Evolutionary conservation across 805 yeast genomes (phyloP).

Genomic region (Barnettozyma californica): DNA sequence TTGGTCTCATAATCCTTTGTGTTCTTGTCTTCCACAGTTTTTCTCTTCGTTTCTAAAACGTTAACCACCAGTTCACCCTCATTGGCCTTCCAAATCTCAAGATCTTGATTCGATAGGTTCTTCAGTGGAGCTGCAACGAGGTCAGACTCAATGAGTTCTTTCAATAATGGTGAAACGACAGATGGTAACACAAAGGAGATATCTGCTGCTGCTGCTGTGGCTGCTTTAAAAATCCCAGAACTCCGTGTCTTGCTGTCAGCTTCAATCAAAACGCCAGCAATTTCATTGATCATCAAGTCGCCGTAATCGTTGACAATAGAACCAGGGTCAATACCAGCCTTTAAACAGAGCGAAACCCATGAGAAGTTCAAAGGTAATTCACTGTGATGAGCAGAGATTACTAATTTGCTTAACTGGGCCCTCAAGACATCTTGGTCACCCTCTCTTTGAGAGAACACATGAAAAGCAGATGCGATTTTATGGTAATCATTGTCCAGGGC

Average conservation of each 20-base stretch:
- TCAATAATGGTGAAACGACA: constrained; percentile 46
- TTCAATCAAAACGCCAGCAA: constrained; percentile 18
- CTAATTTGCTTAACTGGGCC: constrained; percentile 32
- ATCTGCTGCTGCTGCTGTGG: constrained; percentile 42
- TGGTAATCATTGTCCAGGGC: constrained; percentile 23
- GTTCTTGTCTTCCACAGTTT: constrained; percentile 55
- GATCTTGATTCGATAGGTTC: constrained; percentile 41
- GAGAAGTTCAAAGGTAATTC: constrained; percentile 39
- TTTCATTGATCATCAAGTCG: constrained; percentile 17
- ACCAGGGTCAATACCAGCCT: constrained; percentile 62
- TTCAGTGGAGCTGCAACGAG: constrained; percentile 24
- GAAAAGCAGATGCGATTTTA: constrained; percentile 33
- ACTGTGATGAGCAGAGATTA: constrained; percentile 41
- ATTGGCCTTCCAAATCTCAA: constrained; percentile 60
- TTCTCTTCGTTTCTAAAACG: constrained; percentile 44
- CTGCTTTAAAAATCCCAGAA: constrained; percentile 44
- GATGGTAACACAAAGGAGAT: constrained; percentile 57
- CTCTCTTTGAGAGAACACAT: constrained; percentile 31
- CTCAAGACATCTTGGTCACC: constrained; percentile 21
- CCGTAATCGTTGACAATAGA: constrained; percentile 36
- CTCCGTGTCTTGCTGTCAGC: constrained; percentile 19
- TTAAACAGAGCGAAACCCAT: constrained; percentile 75
- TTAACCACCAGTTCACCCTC: constrained; percentile 70
- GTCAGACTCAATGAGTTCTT: constrained; percentile 37
- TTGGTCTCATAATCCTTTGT: constrained; percentile 78